Evolutionary conservation across 148 eudicot species (phyloP), one percentile per base, ranked within the genome.

Genomic region (Nepenthes gracilis): DNA sequence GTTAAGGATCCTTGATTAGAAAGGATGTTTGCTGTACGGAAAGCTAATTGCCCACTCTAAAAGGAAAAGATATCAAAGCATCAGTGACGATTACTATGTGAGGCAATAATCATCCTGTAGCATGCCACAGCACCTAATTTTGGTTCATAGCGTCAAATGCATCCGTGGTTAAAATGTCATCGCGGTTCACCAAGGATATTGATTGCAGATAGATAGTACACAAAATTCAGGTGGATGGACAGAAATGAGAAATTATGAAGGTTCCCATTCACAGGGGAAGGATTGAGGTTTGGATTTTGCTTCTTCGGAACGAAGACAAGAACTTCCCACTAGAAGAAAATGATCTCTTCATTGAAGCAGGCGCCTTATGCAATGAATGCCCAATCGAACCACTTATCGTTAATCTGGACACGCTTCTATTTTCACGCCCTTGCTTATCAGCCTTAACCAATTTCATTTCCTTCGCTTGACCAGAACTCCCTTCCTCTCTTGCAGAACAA

Each of bases 281-380:
- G 34, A 71, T 59, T 2, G 79, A 68, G 37, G 78, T 81, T 57
- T 69, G 81, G 65, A 81, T 81, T 64, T 73, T 81, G 3, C 77
- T 57, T 66, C 70, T 62, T n/a, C 79, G 72, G 37, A 78, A 62
- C 15, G 76, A 64, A 35, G 76, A 67, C 32, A 74, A 78, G 43
- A 74, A 48, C 69, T 63, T 82, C 37, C 77, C 66, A 64, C 79
- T 54, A 2, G 83, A 73, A 36, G 91, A 73, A 40, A 86, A 85
- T 0, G 87, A 80, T 61, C 85, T 77, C 78, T 73, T 85, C 85
- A 80, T 74, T 7, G 80, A 72, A 47, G 75, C 58, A 47, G 75
- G 73, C 54, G 71, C 79, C 60, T 72, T 81, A 8, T 77, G 80
- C 57, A 73, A 67, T 1, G 72, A 85, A n/a, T 60, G 65, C 38